Evolutionary conservation across 148 eudicot species (phyloP).

Genomic region (Rhododendron mucronatum): DNA sequence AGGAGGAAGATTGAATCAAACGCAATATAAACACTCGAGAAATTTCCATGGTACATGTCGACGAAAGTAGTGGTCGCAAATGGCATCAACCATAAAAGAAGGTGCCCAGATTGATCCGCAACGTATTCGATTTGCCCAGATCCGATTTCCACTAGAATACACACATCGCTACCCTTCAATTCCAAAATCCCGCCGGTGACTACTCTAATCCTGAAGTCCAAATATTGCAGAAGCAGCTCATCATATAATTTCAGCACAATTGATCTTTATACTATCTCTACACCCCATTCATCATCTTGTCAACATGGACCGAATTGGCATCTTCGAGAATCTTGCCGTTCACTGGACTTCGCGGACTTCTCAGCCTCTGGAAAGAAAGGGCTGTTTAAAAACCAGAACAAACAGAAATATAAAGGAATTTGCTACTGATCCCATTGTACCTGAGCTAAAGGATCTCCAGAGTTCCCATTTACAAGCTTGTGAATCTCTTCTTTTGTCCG

Average conservation of each 20-base stretch:
- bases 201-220: not conserved
- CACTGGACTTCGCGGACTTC: conserved; percentile 74
- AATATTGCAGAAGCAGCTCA: not conserved
- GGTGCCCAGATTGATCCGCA: not conserved
- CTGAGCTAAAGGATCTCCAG: conserved; percentile 66
- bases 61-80: not conserved
- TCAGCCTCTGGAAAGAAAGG: conserved; percentile 52
- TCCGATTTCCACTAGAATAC: not conserved
- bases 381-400: not conserved
- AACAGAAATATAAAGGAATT: not conserved
- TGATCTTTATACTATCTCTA: conserved; percentile 23
- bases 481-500: conserved; percentile 71
- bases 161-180: not conserved
- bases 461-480: conserved; percentile 75
- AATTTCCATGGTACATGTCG: not conserved
- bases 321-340: conserved; percentile 74
- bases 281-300: conserved; percentile 54
- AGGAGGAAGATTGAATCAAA: not conserved
- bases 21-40: not conserved
- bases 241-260: not conserved
- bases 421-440: conserved; percentile 31
- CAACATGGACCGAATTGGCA: conserved; percentile 46
- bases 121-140: not conserved
- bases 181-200: not conserved
- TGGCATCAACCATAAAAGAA: not conserved